These are phyloP conservation scores for Colletotrichum sp. DNA, from an alignment of 2,329 filamentous ascomycete species.

Conservation along the genomic window DNA sequence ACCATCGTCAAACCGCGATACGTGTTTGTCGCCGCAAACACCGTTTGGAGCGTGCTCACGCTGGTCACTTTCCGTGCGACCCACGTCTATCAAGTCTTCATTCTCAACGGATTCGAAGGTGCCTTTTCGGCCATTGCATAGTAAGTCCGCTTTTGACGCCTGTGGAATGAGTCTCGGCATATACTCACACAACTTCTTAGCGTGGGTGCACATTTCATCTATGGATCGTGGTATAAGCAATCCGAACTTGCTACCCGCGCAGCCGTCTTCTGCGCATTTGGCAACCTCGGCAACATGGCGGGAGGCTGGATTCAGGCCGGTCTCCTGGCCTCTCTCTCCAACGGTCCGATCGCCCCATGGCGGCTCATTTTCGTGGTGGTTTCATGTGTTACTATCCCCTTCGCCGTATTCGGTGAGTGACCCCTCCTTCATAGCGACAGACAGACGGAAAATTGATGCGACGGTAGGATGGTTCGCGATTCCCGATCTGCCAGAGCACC, in stretches of 20 bases:
- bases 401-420: constrained; percentile 41
- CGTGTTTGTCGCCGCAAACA: constrained; percentile 39
- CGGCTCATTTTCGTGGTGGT: constrained; percentile 49
- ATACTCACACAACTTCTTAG: constrained; percentile 29
- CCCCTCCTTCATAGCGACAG: too few relatives aligned
- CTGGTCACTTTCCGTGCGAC: constrained; percentile 46
- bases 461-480: constrained; percentile 47
- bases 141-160: constrained; percentile 28
- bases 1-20: constrained; percentile 13
- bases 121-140: constrained; percentile 48
- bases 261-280: constrained; percentile 46
- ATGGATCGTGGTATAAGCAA: constrained; percentile 48
- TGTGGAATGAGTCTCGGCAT: not conserved
- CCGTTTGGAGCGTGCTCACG: constrained; percentile 47
- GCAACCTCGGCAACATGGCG: constrained; percentile 47
- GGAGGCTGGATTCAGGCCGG: constrained; percentile 51
- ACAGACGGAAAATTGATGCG: not conserved
- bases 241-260: constrained; percentile 45
- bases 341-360: constrained; percentile 42
- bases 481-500: constrained; percentile 45
- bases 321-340: constrained; percentile 38
- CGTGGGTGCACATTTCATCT: constrained; percentile 46
- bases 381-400: constrained; percentile 44
- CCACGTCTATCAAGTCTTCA: constrained; percentile 46
- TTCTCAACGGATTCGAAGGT: constrained; percentile 49